phyloP scores from a whole-genome alignment of 495 filamentous ascomycete species.

The Aspergillus ellipticus region DNA sequence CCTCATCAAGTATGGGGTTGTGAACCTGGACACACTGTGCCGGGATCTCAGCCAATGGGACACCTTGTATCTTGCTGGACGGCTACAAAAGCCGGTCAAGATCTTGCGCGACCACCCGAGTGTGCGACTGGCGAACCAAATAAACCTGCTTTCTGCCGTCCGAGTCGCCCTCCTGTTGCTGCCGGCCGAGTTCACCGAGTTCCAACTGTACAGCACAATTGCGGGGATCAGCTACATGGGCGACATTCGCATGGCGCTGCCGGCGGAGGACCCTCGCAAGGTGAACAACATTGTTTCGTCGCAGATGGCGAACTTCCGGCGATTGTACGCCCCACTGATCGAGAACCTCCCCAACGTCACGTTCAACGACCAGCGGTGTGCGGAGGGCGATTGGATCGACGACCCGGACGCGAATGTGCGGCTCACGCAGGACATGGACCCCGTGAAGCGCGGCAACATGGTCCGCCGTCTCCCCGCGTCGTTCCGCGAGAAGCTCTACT shows the following conservation, averaged over 20 bases:
- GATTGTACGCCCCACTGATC: conserved; percentile 84
- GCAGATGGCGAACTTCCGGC: conserved; percentile 86
- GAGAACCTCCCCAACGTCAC: conserved; percentile 82
- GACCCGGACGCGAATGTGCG: conserved; percentile 57
- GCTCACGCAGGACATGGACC: conserved; percentile 87
- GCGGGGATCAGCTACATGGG: conserved; percentile 89
- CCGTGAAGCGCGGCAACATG: conserved; percentile 87
- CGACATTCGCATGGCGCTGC: conserved; percentile 86
- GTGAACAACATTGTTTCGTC: conserved; percentile 88
- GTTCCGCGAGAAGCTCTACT: conserved; percentile 87
- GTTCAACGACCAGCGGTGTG: conserved; percentile 68
- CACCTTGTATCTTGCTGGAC: conserved; percentile 88
- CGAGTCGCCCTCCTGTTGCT: conserved; percentile 85
- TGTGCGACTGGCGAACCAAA: conserved; percentile 88
- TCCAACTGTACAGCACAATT: conserved; percentile 83
- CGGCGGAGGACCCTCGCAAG: conserved; percentile 87
- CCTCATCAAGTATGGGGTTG: conserved; percentile 95
- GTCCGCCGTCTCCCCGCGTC: conserved; percentile 83
- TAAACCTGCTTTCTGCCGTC: conserved; percentile 87
- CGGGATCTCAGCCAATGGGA: conserved; percentile 84
- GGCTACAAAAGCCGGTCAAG: conserved; percentile 95
- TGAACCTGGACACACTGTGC: conserved; percentile 84
- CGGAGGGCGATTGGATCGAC: conserved; percentile 59
- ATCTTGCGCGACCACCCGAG: conserved; percentile 90
- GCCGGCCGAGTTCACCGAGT: conserved; percentile 78